These are phyloP conservation scores for Fragilaria crotonensis DNA, from an alignment of 108 stramenopile species.

Conservation along the genomic window DNA sequence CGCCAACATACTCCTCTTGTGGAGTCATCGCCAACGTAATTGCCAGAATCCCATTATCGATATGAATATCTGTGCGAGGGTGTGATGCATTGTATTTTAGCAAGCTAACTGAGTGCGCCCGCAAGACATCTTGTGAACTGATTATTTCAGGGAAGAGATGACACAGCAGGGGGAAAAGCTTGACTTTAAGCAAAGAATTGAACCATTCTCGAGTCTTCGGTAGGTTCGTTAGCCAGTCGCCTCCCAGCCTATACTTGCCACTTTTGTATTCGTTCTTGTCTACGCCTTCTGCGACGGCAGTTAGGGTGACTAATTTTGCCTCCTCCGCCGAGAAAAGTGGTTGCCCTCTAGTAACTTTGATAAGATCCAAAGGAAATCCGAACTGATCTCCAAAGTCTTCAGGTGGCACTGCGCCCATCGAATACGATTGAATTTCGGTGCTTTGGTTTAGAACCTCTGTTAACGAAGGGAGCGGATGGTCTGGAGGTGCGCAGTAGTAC, in stretches of 20 bases:
- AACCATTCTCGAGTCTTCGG: constrained; percentile 47
- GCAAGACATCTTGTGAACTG: constrained; percentile 29
- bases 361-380: constrained; percentile 51
- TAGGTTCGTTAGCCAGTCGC: constrained; percentile 55
- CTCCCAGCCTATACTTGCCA: constrained; percentile 61
- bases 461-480: constrained; percentile 5
- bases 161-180: constrained; percentile 37
- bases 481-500: constrained; percentile 37
- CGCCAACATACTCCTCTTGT: constrained; percentile 32
- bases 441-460: constrained; percentile 1
- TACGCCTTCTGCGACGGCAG: constrained; percentile 42
- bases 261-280: constrained; percentile 50
- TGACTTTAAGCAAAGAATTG: constrained; percentile 30
- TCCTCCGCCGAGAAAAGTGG: constrained; percentile 43
- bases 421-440: constrained; percentile 42
- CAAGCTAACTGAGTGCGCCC: constrained; percentile 50
- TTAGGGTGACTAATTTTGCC: constrained; percentile 24
- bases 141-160: constrained; percentile 52
- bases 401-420: constrained; percentile 51
- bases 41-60: constrained; percentile 63
- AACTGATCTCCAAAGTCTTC: constrained; percentile 61
- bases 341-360: constrained; percentile 39
- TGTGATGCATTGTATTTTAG: constrained; percentile 60
- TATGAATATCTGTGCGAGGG: constrained; percentile 58
- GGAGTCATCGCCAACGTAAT: constrained; percentile 57